Percentiles rank a stretch among this genome's conserved stretches.
phyloP scores from a whole-genome alignment of 148 eudicot genomes.

The Suaeda aralocaspica region DNA sequence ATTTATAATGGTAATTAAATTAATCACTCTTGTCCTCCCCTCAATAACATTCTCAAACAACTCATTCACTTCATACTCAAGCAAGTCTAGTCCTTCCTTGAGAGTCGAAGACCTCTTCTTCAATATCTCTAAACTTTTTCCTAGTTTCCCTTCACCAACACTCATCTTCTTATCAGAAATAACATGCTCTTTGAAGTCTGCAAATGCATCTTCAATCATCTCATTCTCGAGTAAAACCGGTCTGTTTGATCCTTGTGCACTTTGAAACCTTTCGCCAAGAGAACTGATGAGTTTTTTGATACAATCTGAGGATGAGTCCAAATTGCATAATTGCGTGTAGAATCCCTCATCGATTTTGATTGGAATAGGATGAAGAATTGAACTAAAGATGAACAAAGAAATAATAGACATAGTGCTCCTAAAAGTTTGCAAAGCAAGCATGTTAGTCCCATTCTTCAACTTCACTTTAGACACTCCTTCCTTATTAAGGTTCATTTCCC shows the following conservation, averaged over 20 bases:
- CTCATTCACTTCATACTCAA: slow-evolving; percentile 33
- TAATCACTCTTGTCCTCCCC: slow-evolving; percentile 33
- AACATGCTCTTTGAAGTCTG: slow-evolving; percentile 12
- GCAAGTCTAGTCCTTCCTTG: slow-evolving; percentile 34
- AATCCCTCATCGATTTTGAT: slow-evolving; percentile 14
- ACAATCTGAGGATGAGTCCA: slow-evolving; percentile 21
- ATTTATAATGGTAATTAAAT: slow-evolving; percentile 20
- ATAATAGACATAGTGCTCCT: slow-evolving; percentile 26
- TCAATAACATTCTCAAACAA: slow-evolving; percentile 39
- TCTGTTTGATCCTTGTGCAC: background rate
- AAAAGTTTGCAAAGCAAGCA: slow-evolving; percentile 20
- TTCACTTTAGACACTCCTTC: slow-evolving; percentile 14
- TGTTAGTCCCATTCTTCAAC: slow-evolving; percentile 19
- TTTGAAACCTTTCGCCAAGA: slow-evolving; percentile 9
- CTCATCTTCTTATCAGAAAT: background rate
- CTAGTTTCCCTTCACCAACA: slow-evolving; percentile 4
- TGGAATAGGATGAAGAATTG: slow-evolving; percentile 24
- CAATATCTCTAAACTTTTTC: slow-evolving; percentile 15
- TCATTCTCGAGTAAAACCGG: slow-evolving; percentile 26
- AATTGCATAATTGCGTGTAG: background rate
- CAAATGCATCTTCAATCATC: slow-evolving; percentile 28
- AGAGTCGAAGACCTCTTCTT: slow-evolving; percentile 30
- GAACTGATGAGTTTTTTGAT: slow-evolving; percentile 18
- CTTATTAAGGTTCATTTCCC: slow-evolving; percentile 19
- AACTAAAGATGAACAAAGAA: slow-evolving; percentile 26